phyloP scores from a whole-genome alignment of 192 early-diverging fungal species.

The Ambispora gerdemannii region DNA sequence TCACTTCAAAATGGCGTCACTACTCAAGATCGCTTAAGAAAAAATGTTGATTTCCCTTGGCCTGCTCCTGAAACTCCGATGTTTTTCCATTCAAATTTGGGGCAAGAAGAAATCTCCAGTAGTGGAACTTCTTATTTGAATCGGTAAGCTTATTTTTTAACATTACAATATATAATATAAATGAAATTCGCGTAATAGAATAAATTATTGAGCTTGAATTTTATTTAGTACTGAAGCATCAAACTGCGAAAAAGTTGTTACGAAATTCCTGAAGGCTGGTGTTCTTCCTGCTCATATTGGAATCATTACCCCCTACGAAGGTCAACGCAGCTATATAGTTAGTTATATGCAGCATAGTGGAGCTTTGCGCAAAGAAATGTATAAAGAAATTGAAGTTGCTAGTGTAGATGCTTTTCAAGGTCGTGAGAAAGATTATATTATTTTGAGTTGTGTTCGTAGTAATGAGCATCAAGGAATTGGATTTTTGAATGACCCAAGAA shows the following conservation, averaged over 20 bases:
- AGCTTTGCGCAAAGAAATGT: conserved; percentile 83
- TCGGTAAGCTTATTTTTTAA: conserved; percentile 39
- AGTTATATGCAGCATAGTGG: conserved; percentile 95
- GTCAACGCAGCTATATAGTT: conserved; percentile 94
- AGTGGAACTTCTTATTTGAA: conserved; percentile 98
- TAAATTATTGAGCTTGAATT: too few species aligned
- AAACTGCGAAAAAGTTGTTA: conserved; percentile 96
- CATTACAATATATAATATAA: not conserved
- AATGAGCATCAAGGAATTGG: conserved; percentile 98
- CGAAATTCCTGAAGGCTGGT: conserved; percentile 85
- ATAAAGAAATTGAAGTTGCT: conserved; percentile 98
- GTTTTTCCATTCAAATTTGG: conserved; percentile 92
- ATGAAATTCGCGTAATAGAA: too few species aligned
- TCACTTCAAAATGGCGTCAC: conserved; percentile 97
- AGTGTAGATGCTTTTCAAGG: conserved; percentile 99
- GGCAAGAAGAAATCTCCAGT: conserved; percentile 94
- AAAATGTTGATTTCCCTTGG: conserved; percentile 94
- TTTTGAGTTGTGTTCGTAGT: conserved; percentile 93
- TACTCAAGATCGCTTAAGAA: conserved; percentile 81
- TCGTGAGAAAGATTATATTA: conserved; percentile 99
- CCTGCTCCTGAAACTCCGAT: conserved; percentile 89
- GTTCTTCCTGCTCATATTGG: conserved; percentile 90
- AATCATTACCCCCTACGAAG: conserved; percentile 98
- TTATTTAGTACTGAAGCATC: conserved; percentile 74
- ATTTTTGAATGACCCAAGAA: conserved; percentile 87